phyloP scores from a whole-genome alignment of 2,329 filamentous ascomycete species.

The Trichoderma sp. region DNA sequence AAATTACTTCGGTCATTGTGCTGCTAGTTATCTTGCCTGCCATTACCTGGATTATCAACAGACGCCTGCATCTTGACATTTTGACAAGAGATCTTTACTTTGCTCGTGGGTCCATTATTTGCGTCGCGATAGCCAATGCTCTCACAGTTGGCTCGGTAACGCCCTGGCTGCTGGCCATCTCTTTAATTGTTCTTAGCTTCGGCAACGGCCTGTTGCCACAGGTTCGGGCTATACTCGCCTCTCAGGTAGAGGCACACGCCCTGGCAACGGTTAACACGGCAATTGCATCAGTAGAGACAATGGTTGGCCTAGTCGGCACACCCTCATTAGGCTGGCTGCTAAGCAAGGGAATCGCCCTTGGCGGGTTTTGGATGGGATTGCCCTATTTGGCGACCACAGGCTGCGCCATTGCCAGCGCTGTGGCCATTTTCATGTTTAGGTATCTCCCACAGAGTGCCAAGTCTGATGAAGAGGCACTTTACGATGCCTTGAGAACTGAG shows the following conservation, averaged over 20 bases:
- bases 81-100: background rate
- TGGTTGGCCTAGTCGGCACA: conserved; percentile 50
- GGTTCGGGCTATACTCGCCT: conserved; percentile 41
- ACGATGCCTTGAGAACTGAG: too few relatives aligned
- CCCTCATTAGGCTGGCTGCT: conserved; percentile 54
- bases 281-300: conserved; percentile 53
- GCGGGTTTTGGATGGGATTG: background rate
- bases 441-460: too few relatives aligned
- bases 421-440: too few relatives aligned
- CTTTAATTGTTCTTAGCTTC: background rate
- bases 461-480: too few relatives aligned
- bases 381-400: background rate
- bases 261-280: conserved; percentile 59
- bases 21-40: background rate
- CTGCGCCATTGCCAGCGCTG: too few relatives aligned
- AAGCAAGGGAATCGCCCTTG: background rate
- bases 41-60: background rate
- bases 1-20: background rate
- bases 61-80: background rate
- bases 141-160: background rate
- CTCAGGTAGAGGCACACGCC: conserved; percentile 55
- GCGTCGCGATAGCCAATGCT: background rate
- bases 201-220: background rate
- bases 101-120: background rate
- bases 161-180: background rate